These are phyloP conservation scores for Pichia sp. DNA, from an alignment of 1,139 yeast species.

Conservation along the genomic window DNA sequence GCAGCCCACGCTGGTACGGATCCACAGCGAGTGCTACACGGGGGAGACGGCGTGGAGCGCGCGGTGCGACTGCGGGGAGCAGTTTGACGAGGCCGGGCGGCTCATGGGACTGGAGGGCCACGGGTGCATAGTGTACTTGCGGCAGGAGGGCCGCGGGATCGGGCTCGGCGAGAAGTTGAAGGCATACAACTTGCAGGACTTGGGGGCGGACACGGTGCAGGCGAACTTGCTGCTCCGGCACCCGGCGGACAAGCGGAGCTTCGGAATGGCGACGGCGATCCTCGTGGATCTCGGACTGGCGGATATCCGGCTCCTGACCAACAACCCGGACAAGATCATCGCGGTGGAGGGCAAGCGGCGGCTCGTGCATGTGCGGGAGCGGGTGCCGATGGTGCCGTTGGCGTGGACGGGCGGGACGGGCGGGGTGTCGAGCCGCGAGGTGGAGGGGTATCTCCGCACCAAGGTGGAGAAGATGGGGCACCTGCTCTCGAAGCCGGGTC, in stretches of 20 bases:
- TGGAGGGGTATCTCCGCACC: slow-evolving; percentile 87
- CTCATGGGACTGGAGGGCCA: slow-evolving; percentile 81
- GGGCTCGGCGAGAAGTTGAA: slow-evolving; percentile 95
- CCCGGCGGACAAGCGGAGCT: slow-evolving; percentile 95
- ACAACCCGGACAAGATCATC: slow-evolving; percentile 91
- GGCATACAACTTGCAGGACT: slow-evolving; percentile 93
- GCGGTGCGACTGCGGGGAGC: slow-evolving; percentile 98
- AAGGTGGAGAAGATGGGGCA: slow-evolving; percentile 98
- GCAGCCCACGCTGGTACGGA: slow-evolving; percentile 52
- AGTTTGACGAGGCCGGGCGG: slow-evolving; percentile 95
- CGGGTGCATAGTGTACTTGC: slow-evolving; percentile 90
- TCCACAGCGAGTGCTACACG: slow-evolving; percentile 96
- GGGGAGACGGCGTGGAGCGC: slow-evolving; percentile 99
- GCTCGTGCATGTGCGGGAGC: slow-evolving; percentile 66
- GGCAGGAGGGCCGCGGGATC: slow-evolving; percentile 98
- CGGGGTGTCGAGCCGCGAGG: slow-evolving; percentile 80
- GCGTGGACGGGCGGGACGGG: slow-evolving; percentile 66
- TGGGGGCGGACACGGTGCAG: slow-evolving; percentile 97
- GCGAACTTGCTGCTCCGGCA: slow-evolving; percentile 90
- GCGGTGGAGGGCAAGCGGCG: slow-evolving; percentile 87
- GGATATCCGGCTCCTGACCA: slow-evolving; percentile 76
- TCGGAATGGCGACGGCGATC: slow-evolving; percentile 90
- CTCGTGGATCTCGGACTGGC: slow-evolving; percentile 73
- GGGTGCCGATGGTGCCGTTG: slow-evolving; percentile 95
- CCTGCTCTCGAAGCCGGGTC: slow-evolving; percentile 56